Conservation (phyloP, 495 filamentous ascomycete genomes). For the Talaromyces wortmannii region DNA sequence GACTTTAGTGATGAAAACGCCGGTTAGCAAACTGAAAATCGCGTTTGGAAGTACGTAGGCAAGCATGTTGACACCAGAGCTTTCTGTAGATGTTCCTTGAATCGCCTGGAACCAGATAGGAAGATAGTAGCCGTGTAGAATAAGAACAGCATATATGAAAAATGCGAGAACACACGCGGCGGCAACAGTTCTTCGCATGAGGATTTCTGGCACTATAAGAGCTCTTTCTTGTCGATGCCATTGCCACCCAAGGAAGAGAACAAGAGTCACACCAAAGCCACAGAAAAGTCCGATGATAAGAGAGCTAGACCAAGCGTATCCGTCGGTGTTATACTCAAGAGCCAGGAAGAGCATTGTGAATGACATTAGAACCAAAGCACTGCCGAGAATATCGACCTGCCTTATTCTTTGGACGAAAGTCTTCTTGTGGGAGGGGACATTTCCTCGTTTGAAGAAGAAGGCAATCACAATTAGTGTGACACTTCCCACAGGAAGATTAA, state of each 20-base stretch:
- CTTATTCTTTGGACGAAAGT: slow-evolving; percentile 15
- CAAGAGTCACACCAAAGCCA: slow-evolving; percentile 11
- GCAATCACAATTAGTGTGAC: slow-evolving; percentile 23
- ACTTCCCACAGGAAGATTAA: slow-evolving; percentile 31
- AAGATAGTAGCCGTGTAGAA: slow-evolving; percentile 5
- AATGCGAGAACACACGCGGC: slow-evolving; percentile 3
- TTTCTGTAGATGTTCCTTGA: slow-evolving; percentile 1
- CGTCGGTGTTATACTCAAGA: slow-evolving; percentile 15
- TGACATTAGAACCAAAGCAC: slow-evolving; percentile 15
- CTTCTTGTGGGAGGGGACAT: neutral
- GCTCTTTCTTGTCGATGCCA: slow-evolving; percentile 3
- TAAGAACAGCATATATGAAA: slow-evolving; percentile 27
- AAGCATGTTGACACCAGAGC: slow-evolving; percentile 4
- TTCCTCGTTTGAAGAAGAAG: slow-evolving; percentile 13
- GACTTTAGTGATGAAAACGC: slow-evolving; percentile 45
- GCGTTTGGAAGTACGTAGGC: slow-evolving; percentile 3
- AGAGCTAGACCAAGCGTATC: slow-evolving; percentile 16
- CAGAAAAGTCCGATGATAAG: slow-evolving; percentile 17
- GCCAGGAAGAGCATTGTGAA: slow-evolving; percentile 23
- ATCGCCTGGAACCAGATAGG: slow-evolving; percentile 6
- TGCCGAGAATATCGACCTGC: slow-evolving; percentile 26
- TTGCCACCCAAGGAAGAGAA: slow-evolving; percentile 16
- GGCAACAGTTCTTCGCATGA: slow-evolving; percentile 2
- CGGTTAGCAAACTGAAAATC: slow-evolving; percentile 15
- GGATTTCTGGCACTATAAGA: neutral